Conservation (phyloP, 2,329 filamentous ascomycete species). For the Ilyonectria sp. region DNA sequence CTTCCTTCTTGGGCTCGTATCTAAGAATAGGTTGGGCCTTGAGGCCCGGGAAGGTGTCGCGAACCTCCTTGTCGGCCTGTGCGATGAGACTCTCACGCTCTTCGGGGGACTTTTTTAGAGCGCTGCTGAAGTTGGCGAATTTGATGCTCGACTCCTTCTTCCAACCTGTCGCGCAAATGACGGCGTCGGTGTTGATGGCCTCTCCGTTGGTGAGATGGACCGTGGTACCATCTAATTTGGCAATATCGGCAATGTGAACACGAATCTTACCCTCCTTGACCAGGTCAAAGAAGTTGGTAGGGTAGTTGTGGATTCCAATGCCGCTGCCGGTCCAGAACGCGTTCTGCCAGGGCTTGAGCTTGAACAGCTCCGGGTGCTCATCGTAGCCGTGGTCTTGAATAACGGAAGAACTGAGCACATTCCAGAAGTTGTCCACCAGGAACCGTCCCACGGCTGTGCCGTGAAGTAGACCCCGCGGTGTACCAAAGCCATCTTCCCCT, state of each 20-base stretch:
- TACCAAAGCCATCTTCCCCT: slow-evolving; percentile 65
- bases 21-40: slow-evolving; percentile 34
- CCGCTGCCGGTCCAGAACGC: slow-evolving; percentile 64
- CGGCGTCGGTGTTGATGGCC: slow-evolving; percentile 53
- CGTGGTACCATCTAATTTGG: slow-evolving; percentile 53
- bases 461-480: slow-evolving; percentile 63
- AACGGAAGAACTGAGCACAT: slow-evolving; percentile 61
- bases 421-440: slow-evolving; percentile 65
- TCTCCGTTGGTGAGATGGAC: slow-evolving; percentile 61
- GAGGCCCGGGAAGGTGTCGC: slow-evolving; percentile 34
- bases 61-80: slow-evolving; percentile 36
- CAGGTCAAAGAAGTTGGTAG: slow-evolving; percentile 65
- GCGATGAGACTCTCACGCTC: slow-evolving; percentile 15
- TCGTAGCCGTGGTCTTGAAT: slow-evolving; percentile 62
- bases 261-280: slow-evolving; percentile 62
- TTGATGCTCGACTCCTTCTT: slow-evolving; percentile 59
- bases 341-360: slow-evolving; percentile 57
- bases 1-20: slow-evolving; percentile 33
- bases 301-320: slow-evolving; percentile 69
- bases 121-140: slow-evolving; percentile 48
- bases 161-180: slow-evolving; percentile 70
- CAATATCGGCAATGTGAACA: slow-evolving; percentile 63
- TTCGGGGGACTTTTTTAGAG: slow-evolving; percentile 13
- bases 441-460: slow-evolving; percentile 62
- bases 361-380: slow-evolving; percentile 53